Percentiles rank a stretch among this genome's conserved stretches.
phyloP scores from a whole-genome alignment of 2,329 filamentous ascomycete species.

The Tetracladium maxilliforme region DNA sequence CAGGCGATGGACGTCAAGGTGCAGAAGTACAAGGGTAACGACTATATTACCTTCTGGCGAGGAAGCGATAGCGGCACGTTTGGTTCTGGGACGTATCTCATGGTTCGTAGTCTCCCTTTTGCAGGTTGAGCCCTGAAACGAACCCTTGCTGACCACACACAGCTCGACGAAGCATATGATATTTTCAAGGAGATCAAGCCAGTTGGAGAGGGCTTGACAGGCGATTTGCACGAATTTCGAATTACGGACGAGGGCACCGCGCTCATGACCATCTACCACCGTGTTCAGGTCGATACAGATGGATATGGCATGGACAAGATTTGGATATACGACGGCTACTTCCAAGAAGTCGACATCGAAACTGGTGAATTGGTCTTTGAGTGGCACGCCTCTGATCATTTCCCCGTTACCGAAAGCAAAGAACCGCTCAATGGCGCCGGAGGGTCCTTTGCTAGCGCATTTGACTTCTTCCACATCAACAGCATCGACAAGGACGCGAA shows the following conservation, averaged over 20 bases:
- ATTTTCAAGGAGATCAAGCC: slow-evolving; percentile 20
- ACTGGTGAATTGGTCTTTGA: slow-evolving; percentile 32
- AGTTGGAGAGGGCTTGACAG: slow-evolving; percentile 16
- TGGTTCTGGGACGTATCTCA: slow-evolving; percentile 27
- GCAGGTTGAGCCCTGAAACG: too few species aligned
- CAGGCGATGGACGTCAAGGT: slow-evolving; percentile 5
- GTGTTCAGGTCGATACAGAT: slow-evolving; percentile 5
- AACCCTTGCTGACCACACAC: slow-evolving; percentile 3
- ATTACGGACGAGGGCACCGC: slow-evolving; percentile 25
- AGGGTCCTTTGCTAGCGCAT: slow-evolving; percentile 15
- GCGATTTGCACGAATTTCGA: slow-evolving; percentile 26
- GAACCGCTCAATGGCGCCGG: slow-evolving; percentile 20
- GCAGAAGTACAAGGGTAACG: slow-evolving; percentile 24
- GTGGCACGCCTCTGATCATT: slow-evolving; percentile 28
- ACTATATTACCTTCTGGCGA: slow-evolving; percentile 32
- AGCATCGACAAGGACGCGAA: slow-evolving; percentile 31
- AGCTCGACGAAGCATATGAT: slow-evolving; percentile 14
- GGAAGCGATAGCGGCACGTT: slow-evolving; percentile 28
- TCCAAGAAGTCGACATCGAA: slow-evolving; percentile 35
- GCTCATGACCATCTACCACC: slow-evolving; percentile 22
- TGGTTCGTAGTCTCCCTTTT: slow-evolving; percentile 16
- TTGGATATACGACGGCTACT: slow-evolving; percentile 19
- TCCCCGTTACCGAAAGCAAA: slow-evolving; percentile 22
- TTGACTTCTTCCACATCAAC: slow-evolving; percentile 42
- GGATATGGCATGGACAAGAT: slow-evolving; percentile 8